Evolutionary conservation across 805 yeast species (phyloP), one percentile per base, ranked within the genome.

Genomic region (Candida adriatica): DNA sequence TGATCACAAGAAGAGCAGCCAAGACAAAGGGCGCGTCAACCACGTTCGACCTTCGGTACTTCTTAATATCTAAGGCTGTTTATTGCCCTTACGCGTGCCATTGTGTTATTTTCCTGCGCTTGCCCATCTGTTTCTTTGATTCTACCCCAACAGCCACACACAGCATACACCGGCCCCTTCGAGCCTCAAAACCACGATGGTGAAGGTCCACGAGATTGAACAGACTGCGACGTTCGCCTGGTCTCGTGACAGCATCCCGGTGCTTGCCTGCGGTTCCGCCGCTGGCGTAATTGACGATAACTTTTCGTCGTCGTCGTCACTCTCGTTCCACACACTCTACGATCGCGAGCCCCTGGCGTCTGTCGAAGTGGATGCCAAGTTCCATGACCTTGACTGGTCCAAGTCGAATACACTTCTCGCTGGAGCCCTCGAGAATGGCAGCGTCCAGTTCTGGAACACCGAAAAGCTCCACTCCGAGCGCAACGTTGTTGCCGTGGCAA

Each of bases 191-290:
- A n/a, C n/a, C n/a, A 19, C 22, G 22, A 47, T 80, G 88, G 90
- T 86, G 48, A 86, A 85, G 61, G 68, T 92, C 45, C 74, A 76
- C 57, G 96, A 88, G 59, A 75, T 85, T 51, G 67, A 74, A 41
- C 71, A 86, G 46, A 84, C 96, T 10, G 88, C 96, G 31, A 79
- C 95, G n/a, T 86, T 92, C 62, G 94, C 97, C 26, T 90, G 97
- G 96, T 84, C 95, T 27, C 73, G 78, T 43, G 83, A 75, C 45
- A 56, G 57, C 32, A 60, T 76, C 39, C 96, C 96, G 13, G 59
- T 73, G 33, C 55, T 92, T 43, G 96, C 87, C 15, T 75, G 95
- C 2, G 98, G 96, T 15, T 82, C 96, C 1, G 82, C 85, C n/a
- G 88, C 97, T 0, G 97, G 97, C 6, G 94, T 96, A 10, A 81